Percentiles rank a stretch among this genome's conserved stretches.
Conservation (phyloP, 2,329 filamentous ascomycete genomes). For the Alternaria postmessia region DNA sequence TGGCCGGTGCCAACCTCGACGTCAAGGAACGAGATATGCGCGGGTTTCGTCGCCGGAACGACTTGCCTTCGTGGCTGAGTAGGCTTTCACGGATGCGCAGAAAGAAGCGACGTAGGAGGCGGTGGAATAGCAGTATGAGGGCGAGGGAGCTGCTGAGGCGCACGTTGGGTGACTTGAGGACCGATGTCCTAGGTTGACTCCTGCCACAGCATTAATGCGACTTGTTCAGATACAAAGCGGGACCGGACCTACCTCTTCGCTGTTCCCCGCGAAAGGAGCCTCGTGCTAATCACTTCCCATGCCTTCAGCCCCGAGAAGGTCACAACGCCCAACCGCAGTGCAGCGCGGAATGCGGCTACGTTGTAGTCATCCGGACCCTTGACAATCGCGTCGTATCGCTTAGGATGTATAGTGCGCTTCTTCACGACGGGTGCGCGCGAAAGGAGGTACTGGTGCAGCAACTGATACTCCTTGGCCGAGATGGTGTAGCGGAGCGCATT, state of each 20-base stretch:
- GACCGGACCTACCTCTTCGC: conserved; percentile 28
- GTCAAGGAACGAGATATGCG: conserved; percentile 77
- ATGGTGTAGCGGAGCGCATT: conserved; percentile 86
- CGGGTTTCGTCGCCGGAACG: conserved; percentile 85
- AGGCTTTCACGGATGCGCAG: conserved; percentile 79
- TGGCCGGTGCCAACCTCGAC: conserved; percentile 81
- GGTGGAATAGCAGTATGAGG: conserved; percentile 85
- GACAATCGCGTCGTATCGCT: conserved; percentile 60
- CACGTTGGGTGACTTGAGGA: conserved; percentile 69
- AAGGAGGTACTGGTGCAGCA: conserved; percentile 82
- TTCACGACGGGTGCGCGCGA: conserved; percentile 72
- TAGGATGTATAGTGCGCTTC: conserved; percentile 61
- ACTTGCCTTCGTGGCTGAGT: conserved; percentile 78
- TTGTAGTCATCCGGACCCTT: conserved; percentile 59
- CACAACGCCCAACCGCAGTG: conserved; percentile 55
- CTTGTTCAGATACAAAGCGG: background rate
- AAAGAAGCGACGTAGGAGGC: conserved; percentile 90
- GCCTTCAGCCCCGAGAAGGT: conserved; percentile 56
- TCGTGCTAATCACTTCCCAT: conserved; percentile 54
- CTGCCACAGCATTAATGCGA: conserved; percentile 27
- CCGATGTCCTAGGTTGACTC: conserved; percentile 49
- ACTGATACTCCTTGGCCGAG: conserved; percentile 84
- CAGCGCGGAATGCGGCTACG: conserved; percentile 56
- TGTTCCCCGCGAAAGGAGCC: conserved; percentile 46
- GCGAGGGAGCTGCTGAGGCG: conserved; percentile 84